Evolutionary conservation across 257 asterid genomes (phyloP), one percentile per base, ranked within the genome.

Genomic region (Nicotiana tabacum): DNA sequence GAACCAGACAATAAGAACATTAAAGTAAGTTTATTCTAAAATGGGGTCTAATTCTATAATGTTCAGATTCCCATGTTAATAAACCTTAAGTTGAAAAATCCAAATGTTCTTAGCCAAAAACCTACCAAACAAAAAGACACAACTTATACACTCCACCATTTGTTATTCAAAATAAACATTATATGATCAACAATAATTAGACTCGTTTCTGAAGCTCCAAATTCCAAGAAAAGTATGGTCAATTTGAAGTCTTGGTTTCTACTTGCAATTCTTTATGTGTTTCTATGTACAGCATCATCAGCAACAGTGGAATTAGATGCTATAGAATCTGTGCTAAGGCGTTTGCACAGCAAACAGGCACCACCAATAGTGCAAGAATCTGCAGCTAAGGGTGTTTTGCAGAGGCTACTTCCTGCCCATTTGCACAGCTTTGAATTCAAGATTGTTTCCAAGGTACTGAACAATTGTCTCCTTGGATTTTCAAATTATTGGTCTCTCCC

Each of bases 331-430:
- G 39, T 93, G 65, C 37, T 89, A 77, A 90, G 68, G 78, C 96
- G 91, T 78, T 86, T 90, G 92, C 86, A 91, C 77, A 62, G 86
- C 85, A 91, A 90, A 77, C 87, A 83, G 77, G 80, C 93, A 70
- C 85, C 94, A 81, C 61, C 89, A 9, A 78, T 87, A 6, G 92
- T 83, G 5, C 98, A 96, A 90, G 97, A 92, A 88, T 87, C 90
- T 69, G 98, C 98, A 82, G 99, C 97, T 16, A 88, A 83, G 88
- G 97, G 93, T 51, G 97, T 94, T 85, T 96, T 96, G 48, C 89
- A 69, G 65, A 89, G 99, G 84, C 85, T 96, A 86, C 92, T 96
- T 82, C 99, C 99, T 1, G 82, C 97, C 82, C 98, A 94, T 92
- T 84, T 85, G 83, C 84, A 92, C 81, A 88, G 92, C 78, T 94